These are phyloP conservation scores for Cercospora brassicicola DNA, from an alignment of 2,329 filamentous ascomycete species.

Conservation along the genomic window DNA sequence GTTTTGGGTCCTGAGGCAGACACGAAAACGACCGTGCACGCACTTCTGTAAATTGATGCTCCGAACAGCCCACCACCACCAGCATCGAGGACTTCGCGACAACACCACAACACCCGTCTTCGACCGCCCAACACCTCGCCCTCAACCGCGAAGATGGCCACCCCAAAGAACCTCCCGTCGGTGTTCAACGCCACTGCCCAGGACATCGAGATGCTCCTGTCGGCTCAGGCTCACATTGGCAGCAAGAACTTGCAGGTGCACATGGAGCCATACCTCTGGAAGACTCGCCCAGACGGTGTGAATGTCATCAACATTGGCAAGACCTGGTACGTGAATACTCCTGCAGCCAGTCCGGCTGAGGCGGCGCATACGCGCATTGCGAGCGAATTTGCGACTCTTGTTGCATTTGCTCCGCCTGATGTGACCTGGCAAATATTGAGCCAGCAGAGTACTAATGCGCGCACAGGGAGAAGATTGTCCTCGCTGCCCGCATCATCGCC, in stretches of 20 bases:
- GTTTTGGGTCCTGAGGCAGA: not conserved
- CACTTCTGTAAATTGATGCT: constrained; percentile 17
- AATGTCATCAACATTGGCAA: constrained; percentile 99
- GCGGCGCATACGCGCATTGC: not conserved
- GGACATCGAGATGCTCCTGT: constrained; percentile 99
- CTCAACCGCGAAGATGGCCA: constrained; percentile 74
- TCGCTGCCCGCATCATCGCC: constrained; percentile 97
- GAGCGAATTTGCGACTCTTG: not conserved
- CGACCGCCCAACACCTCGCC: constrained; percentile 20
- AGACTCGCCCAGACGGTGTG: constrained; percentile 96
- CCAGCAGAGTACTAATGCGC: not conserved
- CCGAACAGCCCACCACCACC: constrained; percentile 9
- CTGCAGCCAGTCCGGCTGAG: not conserved
- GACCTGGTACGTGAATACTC: constrained; percentile 74
- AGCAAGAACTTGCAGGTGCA: constrained; percentile 99
- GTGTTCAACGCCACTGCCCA: constrained; percentile 95
- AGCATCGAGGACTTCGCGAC: constrained; percentile 12
- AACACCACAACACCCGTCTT: constrained; percentile 20
- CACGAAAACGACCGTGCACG: not conserved
- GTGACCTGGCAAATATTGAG: not conserved
- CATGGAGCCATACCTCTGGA: constrained; percentile 99
- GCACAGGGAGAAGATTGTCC: constrained; percentile 96
- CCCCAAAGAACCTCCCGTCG: constrained; percentile 80
- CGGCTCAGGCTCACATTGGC: constrained; percentile 93
- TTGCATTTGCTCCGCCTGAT: not conserved